Evolutionary conservation across 176 grass and related monocot genomes (phyloP).

Genomic region (Echinochloa phyllopogon): DNA sequence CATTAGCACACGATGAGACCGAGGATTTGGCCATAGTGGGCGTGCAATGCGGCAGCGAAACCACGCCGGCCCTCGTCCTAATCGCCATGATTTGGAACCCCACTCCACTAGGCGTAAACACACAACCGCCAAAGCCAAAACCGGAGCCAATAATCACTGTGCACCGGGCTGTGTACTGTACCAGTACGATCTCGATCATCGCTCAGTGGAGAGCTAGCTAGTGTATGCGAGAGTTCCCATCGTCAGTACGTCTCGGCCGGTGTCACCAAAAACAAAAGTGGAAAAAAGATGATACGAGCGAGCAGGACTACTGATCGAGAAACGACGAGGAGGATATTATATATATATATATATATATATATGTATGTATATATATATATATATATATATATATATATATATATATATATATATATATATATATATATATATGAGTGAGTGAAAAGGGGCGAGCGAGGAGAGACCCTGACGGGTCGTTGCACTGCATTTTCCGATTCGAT

Average conservation of each 20-base stretch:
- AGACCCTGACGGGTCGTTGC: background rate
- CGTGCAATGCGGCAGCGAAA: background rate
- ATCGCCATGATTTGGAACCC: slow-evolving; percentile 31
- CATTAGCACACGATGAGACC: background rate
- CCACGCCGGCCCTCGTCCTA: background rate
- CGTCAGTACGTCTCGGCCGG: too few species aligned
- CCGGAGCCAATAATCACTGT: background rate
- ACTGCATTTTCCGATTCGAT: too few species aligned
- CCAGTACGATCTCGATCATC: too few species aligned
- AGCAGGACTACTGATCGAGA: background rate
- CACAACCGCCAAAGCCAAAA: background rate
- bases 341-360: too few species aligned
- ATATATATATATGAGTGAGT: too few species aligned
- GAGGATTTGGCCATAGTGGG: background rate
- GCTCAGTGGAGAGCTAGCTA: background rate
- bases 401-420: too few species aligned
- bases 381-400: too few species aligned
- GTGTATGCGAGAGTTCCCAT: background rate
- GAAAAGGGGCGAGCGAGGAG: too few species aligned
- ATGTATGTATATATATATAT: too few species aligned
- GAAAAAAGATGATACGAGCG: background rate
- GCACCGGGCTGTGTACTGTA: background rate
- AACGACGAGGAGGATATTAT: too few species aligned
- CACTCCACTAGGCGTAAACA: background rate
- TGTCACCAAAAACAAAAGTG: background rate